phyloP scores from a whole-genome alignment of 768 basidiomycete species.

The Epithele typhae region DNA sequence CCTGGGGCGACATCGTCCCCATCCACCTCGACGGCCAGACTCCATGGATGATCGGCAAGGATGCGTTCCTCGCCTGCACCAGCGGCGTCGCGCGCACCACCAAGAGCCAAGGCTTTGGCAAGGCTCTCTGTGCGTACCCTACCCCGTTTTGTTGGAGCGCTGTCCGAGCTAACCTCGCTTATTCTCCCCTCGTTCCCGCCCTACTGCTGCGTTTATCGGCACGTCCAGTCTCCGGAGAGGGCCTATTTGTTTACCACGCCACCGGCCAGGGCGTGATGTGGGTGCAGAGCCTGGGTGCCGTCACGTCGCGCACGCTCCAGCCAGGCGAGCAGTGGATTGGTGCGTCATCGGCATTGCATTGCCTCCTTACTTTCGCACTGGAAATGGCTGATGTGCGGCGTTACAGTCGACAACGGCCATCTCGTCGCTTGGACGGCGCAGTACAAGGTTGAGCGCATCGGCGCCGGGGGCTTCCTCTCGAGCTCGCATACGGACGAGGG shows the following conservation, averaged over 20 bases:
- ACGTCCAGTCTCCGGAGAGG: conserved; percentile 32
- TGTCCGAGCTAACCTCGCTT: too few relatives aligned
- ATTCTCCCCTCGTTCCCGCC: too few relatives aligned
- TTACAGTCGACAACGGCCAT: conserved; percentile 29
- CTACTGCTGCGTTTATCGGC: too few relatives aligned
- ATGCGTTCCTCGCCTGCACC: conserved; percentile 29
- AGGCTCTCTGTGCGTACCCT: conserved; percentile 25
- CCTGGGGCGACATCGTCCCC: conserved; percentile 31
- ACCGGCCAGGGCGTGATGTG: conserved; percentile 27
- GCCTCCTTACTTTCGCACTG: neutral
- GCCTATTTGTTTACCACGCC: conserved; percentile 26
- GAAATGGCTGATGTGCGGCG: too few relatives aligned
- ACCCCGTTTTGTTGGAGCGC: neutral
- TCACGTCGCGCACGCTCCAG: conserved; percentile 24
- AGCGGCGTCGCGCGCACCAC: conserved; percentile 20
- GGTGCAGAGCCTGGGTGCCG: conserved; percentile 29
- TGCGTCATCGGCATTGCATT: conserved; percentile 8
- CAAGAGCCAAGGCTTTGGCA: conserved; percentile 27
- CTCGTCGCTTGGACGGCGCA: conserved; percentile 32
- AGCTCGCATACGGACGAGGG: conserved; percentile 28
- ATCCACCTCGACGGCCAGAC: conserved; percentile 25
- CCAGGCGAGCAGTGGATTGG: conserved; percentile 30
- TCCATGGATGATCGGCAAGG: conserved; percentile 26
- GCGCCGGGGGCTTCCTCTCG: conserved; percentile 28
- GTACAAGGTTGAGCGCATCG: conserved; percentile 30